Evolutionary conservation across 441 rosid genomes (phyloP).

Genomic region (Dalechampia spathulata): DNA sequence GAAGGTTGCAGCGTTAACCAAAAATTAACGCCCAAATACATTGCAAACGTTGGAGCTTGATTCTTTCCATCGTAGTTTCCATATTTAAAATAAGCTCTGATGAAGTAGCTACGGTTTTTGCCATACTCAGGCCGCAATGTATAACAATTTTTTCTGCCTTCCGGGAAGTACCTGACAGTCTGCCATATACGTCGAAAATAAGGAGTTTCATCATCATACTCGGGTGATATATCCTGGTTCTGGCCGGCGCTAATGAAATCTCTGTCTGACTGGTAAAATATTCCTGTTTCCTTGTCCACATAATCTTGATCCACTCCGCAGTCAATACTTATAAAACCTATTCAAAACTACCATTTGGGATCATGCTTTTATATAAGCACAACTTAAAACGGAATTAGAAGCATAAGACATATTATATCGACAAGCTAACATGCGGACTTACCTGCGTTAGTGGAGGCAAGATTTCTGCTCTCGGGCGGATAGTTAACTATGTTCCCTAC

Average conservation of each 20-base stretch:
- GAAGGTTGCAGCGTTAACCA: neutral
- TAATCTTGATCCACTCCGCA: conserved; percentile 22
- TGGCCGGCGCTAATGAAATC: conserved; percentile 12
- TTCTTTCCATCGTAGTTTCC: conserved; percentile 25
- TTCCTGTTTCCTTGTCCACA: conserved; percentile 6
- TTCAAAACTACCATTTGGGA: too few species aligned
- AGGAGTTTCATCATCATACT: neutral
- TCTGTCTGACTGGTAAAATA: conserved; percentile 16
- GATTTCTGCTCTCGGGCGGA: too few species aligned
- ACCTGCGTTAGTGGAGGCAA: too few species aligned
- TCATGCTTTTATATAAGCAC: too few species aligned
- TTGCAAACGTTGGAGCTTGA: conserved; percentile 11
- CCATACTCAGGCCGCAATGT: conserved; percentile 13
- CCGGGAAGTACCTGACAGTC: conserved; percentile 18
- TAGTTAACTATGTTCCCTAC: too few species aligned
- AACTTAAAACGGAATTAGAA: too few species aligned
- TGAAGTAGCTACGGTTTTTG: conserved; percentile 9
- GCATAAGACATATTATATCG: too few species aligned
- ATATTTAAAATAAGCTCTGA: conserved; percentile 13
- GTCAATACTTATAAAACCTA: conserved; percentile 26
- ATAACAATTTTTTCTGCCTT: conserved; percentile 28
- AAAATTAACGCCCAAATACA: conserved; percentile 18
- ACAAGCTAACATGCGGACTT: too few species aligned
- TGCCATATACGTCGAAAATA: neutral
- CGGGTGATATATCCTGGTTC: neutral